Percentiles rank a stretch among this genome's conserved stretches.
These are phyloP conservation scores for Gryganskiella cystojenkinii DNA, from an alignment of 192 early-diverging fungal genomes.

Conservation along the genomic window DNA sequence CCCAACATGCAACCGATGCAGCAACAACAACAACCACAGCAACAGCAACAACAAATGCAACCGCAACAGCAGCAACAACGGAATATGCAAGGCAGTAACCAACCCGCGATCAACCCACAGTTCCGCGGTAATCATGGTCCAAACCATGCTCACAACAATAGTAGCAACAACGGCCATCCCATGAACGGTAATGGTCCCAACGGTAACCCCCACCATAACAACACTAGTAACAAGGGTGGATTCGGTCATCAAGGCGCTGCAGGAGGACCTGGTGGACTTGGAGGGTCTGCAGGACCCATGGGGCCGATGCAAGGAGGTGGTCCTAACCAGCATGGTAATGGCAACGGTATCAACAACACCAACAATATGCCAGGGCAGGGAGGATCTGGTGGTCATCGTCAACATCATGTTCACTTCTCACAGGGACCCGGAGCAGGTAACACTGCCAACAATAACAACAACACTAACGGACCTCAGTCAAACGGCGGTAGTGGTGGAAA, in stretches of 20 bases:
- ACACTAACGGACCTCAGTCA: background rate
- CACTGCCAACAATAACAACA: background rate
- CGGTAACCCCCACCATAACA: background rate
- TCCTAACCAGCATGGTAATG: background rate
- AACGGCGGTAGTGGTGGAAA: background rate
- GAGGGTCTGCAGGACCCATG: background rate
- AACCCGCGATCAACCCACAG: slow-evolving; percentile 28
- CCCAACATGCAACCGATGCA: background rate
- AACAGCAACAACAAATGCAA: no score
- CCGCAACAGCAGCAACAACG: slow-evolving; percentile 17
- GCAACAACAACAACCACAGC: slow-evolving; percentile 27
- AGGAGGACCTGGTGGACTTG: slow-evolving; percentile 8
- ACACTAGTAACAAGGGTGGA: slow-evolving; percentile 4
- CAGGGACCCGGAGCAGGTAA: background rate
- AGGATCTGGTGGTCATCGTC: slow-evolving; percentile 7
- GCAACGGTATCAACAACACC: slow-evolving; percentile 6
- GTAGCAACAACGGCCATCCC: background rate
- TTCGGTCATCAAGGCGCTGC: background rate
- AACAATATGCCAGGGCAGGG: background rate
- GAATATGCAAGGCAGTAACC: slow-evolving; percentile 13
- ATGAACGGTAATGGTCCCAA: background rate
- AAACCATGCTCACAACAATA: background rate
- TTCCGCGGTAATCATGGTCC: slow-evolving; percentile 26
- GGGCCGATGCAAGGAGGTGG: slow-evolving; percentile 7
- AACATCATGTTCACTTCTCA: slow-evolving; percentile 12